Evolutionary conservation across 164 flowering plant genomes (phyloP).

Genomic region (Echeveria elegans): DNA sequence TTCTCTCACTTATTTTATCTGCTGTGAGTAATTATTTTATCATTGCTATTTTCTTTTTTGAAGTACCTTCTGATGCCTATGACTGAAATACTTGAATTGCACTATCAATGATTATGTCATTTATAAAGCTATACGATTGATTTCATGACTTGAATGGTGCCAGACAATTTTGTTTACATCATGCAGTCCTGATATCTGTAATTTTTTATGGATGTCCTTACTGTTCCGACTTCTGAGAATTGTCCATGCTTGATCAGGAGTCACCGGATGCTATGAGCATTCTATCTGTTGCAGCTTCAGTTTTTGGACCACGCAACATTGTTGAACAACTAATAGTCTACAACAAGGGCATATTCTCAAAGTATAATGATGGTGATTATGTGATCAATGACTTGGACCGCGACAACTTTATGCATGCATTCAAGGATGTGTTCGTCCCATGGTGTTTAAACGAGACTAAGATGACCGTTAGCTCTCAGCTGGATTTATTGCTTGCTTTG

Average conservation of each 20-base stretch:
- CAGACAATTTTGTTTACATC: not conserved
- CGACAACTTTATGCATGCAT: slow-evolving; percentile 39
- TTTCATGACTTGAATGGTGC: not conserved
- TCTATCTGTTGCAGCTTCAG: slow-evolving; percentile 42
- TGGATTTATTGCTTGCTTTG: slow-evolving; percentile 74
- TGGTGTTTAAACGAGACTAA: slow-evolving; percentile 57
- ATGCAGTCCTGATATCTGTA: not conserved
- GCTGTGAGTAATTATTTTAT: slow-evolving; percentile 48
- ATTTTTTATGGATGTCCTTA: slow-evolving; percentile 1
- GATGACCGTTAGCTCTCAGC: slow-evolving; percentile 35
- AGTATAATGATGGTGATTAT: slow-evolving; percentile 18
- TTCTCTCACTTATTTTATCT: slow-evolving; percentile 52
- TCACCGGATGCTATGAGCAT: slow-evolving; percentile 50
- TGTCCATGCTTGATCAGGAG: slow-evolving; percentile 37
- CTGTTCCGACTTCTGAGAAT: not conserved
- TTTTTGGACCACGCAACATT: slow-evolving; percentile 66
- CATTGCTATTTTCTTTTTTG: not conserved
- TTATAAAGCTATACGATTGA: not conserved
- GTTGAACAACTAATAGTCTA: slow-evolving; percentile 23
- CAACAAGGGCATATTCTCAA: slow-evolving; percentile 9
- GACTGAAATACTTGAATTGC: too few relatives aligned
- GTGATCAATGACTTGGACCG: slow-evolving; percentile 17
- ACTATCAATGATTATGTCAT: not conserved
- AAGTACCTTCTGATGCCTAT: not conserved
- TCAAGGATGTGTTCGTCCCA: slow-evolving; percentile 55